Percentiles rank a stretch among this genome's conserved stretches.
These are phyloP conservation scores for Chaetomium fimeti DNA, from an alignment of 495 filamentous ascomycete genomes.

Conservation along the genomic window DNA sequence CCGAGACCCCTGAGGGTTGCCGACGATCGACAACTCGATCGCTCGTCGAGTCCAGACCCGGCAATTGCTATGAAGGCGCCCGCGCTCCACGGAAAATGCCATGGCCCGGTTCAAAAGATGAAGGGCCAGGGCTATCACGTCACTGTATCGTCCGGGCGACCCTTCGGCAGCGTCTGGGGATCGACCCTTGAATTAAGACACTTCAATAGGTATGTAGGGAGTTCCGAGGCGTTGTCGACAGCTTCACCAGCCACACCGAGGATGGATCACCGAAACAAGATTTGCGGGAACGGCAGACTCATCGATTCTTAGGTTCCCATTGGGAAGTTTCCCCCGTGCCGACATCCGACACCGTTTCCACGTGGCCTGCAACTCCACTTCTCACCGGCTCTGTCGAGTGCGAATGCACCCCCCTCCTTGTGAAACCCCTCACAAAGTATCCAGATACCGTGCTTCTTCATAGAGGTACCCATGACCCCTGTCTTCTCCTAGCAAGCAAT, in stretches of 20 bases:
- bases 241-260: neutral
- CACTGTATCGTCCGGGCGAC: slow-evolving; percentile 8
- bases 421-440: too few species aligned
- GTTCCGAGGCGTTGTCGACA: neutral
- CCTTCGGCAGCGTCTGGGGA: neutral
- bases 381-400: neutral
- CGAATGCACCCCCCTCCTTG: too few species aligned
- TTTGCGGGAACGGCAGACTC: neutral
- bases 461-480: too few species aligned
- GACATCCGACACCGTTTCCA: slow-evolving; percentile 12
- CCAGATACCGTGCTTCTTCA: too few species aligned
- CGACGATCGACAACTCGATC: neutral
- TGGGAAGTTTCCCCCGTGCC: neutral
- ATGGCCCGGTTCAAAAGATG: neutral
- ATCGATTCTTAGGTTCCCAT: neutral
- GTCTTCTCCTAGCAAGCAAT: too few species aligned
- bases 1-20: too few species aligned
- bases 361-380: neutral
- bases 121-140: slow-evolving; percentile 4
- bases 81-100: neutral
- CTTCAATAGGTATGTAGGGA: too few species aligned
- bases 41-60: neutral
- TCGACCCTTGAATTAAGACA: neutral
- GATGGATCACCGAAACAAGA: neutral
- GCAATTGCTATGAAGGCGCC: neutral